Base-by-base conservation (phyloP, 2,329 filamentous ascomycete genomes). In the Stemphylium lycopersici region DNA sequence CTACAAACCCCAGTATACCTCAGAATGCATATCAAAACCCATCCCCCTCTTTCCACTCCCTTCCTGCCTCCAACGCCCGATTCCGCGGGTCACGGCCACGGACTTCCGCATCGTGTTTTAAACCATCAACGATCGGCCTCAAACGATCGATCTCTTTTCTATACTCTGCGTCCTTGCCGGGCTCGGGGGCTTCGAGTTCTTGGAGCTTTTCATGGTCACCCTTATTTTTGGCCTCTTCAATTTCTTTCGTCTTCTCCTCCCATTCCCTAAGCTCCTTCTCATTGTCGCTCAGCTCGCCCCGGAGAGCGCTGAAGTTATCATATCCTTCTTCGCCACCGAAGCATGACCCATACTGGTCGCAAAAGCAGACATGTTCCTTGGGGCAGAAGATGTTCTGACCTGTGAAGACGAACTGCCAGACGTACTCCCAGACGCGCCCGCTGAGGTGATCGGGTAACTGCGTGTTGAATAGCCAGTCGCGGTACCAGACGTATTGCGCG, bases 381-480 rank as follows among this genome's bases (percentile, higher is more conserved):
- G 81, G 81, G 61, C 83, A 84, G 47, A 78, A 76, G 8, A 80
- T 68, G 4, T 78, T 75, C 13, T 76, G 56, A 1, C 80, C 82
- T 0, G 83, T 83, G 66, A 87, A 88, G 12, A 87, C 78, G 54
- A 81, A 84, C 55, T 87, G 84, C 85, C 85, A 88, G 1, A 86
- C 71, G 65, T 87, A 87, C 67, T 88, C 85, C 77, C 84, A 87
- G 13, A 87, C 78, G 2, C 85, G 78, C 2, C 85, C 85, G 11
- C 81, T 82, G 16, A 87, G 75, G 37, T 79, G 80, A 63, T 87
- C 84, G 18, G 73, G 76, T 26, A 87, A 67, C 16, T 80, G 75
- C 0, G 84, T 87, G n/a, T 78, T 77, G 24, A 86, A 74, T 2
- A 87, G 71, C 85, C 85, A 88, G 62, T 86, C 81, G 22, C 85